Evolutionary conservation across 2,329 filamentous ascomycete genomes (phyloP).

Genomic region (Gaeumannomyces sp.): DNA sequence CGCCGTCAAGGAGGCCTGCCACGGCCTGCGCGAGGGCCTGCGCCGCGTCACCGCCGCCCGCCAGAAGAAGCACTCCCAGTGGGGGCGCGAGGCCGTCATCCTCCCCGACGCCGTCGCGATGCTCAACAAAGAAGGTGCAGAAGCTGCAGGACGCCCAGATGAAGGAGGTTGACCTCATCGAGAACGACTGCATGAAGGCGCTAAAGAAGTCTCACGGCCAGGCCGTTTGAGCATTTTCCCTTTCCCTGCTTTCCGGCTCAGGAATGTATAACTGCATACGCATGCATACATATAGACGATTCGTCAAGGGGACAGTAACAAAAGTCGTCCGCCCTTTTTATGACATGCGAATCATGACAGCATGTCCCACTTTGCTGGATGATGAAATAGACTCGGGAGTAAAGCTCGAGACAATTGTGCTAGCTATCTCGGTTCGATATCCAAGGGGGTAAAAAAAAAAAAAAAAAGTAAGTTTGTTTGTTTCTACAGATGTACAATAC

Average conservation of each 20-base stretch:
- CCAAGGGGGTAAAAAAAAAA: too few species aligned
- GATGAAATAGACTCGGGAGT: neutral
- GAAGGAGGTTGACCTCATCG: conserved; percentile 41
- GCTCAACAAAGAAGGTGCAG: conserved; percentile 42
- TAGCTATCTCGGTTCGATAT: too few species aligned
- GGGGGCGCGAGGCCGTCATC: conserved; percentile 38
- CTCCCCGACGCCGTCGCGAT: conserved; percentile 34
- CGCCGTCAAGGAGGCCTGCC: conserved; percentile 38
- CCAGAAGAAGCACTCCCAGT: conserved; percentile 41
- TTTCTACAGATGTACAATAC: neutral
- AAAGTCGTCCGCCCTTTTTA: neutral
- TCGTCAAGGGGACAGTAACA: neutral
- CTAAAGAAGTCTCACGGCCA: conserved; percentile 23
- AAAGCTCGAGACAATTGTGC: too few species aligned
- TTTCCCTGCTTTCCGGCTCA: neutral
- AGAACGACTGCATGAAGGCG: conserved; percentile 42
- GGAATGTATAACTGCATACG: neutral
- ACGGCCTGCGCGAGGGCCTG: conserved; percentile 45
- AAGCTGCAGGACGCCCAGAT: conserved; percentile 48
- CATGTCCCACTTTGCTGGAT: neutral
- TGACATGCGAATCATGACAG: neutral
- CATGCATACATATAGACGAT: neutral
- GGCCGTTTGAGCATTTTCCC: conserved; percentile 5
- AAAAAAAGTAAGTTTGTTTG: neutral
- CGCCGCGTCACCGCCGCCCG: conserved; percentile 32